Percentiles rank a stretch among this genome's conserved stretches.
phyloP scores from a whole-genome alignment of 2,329 filamentous ascomycete genomes.

The Talaromyces sp. region DNA sequence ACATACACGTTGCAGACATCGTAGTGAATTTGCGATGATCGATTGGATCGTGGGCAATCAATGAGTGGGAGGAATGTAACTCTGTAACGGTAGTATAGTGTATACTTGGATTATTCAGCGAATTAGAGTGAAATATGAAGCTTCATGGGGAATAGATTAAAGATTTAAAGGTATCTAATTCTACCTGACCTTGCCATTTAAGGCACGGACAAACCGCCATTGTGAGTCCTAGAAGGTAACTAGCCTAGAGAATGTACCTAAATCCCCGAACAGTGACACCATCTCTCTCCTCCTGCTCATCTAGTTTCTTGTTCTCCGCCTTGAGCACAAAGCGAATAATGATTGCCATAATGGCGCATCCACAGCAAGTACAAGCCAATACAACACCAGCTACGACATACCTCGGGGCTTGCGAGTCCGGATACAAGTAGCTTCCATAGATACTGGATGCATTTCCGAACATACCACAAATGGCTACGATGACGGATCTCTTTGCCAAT shows the following conservation, averaged over 20 bases:
- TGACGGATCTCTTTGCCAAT: background rate
- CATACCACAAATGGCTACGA: background rate
- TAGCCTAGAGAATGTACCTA: background rate
- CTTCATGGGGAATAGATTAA: background rate
- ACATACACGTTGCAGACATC: background rate
- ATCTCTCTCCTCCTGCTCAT: background rate
- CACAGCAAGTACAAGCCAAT: background rate
- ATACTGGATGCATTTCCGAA: background rate
- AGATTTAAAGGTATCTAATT: background rate
- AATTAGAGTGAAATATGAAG: background rate
- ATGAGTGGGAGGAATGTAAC: background rate
- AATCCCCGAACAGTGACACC: background rate
- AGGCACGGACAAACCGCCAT: background rate
- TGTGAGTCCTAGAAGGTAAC: background rate
- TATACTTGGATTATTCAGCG: background rate
- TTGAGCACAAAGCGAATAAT: background rate
- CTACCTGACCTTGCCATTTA: background rate
- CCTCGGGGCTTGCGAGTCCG: background rate
- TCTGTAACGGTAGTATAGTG: conserved; percentile 2
- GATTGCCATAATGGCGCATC: background rate
- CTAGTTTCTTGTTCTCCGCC: background rate
- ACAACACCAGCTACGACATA: background rate
- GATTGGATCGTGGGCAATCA: background rate
- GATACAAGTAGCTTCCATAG: background rate
- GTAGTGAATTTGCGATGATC: background rate